phyloP scores from a whole-genome alignment of 129 eudicot genomes.

The Lonicera japonica region DNA sequence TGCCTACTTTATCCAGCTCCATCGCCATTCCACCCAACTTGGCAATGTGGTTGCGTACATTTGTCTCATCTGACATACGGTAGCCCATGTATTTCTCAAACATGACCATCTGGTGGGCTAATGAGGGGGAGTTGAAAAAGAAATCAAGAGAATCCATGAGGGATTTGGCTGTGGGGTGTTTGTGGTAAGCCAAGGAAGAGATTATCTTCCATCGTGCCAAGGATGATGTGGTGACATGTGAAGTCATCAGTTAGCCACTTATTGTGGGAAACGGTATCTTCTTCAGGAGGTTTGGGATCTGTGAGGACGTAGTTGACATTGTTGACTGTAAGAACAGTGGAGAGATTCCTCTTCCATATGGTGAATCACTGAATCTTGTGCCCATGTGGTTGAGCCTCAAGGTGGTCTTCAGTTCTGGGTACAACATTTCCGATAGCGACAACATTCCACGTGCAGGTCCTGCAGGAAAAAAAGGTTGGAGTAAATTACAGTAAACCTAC shows the following conservation, averaged over 20 bases:
- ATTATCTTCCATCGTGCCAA: slow-evolving; percentile 11
- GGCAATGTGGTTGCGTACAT: neutral
- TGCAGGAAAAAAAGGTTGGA: neutral
- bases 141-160: slow-evolving; percentile 3
- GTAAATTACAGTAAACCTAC: neutral
- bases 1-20: neutral
- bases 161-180: slow-evolving; percentile 11
- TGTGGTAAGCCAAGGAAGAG: slow-evolving; percentile 6
- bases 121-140: neutral
- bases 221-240: slow-evolving; percentile 16
- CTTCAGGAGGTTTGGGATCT: neutral
- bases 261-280: neutral
- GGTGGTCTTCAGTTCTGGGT: slow-evolving; percentile 6
- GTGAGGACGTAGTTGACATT: neutral
- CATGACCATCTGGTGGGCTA: neutral
- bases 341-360: slow-evolving; percentile 3
- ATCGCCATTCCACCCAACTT: neutral
- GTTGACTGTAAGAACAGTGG: neutral
- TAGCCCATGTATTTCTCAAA: neutral
- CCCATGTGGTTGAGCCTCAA: neutral
- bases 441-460: too few species aligned
- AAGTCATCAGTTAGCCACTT: neutral
- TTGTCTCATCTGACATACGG: slow-evolving; percentile 1
- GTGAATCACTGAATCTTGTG: neutral
- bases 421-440: neutral